Evolutionary conservation across 2,329 filamentous ascomycete genomes (phyloP).

Genomic region (Ophiobolus disseminans): DNA sequence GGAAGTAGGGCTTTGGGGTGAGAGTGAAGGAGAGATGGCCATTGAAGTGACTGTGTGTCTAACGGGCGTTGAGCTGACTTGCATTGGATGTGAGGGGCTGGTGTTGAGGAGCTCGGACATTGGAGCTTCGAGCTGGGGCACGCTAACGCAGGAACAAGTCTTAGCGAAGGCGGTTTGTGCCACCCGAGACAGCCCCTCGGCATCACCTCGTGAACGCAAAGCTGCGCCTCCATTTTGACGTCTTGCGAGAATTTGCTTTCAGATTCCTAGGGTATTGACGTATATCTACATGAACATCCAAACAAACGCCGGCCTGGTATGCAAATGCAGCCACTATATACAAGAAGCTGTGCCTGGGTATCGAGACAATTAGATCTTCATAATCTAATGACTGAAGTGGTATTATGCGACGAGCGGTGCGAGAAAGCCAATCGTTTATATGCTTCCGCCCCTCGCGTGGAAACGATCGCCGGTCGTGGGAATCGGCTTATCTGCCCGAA

Average conservation of each 20-base stretch:
- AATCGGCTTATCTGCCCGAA: slow-evolving; percentile 61
- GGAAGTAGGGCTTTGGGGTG: not conserved
- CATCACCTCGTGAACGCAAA: not conserved
- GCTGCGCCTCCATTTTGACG: not conserved
- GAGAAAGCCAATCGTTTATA: slow-evolving; percentile 18
- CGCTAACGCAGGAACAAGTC: not conserved
- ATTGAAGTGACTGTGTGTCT: not conserved
- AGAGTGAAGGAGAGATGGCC: not conserved
- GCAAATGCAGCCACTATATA: too few relatives aligned
- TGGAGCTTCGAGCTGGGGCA: not conserved
- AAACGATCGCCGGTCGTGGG: slow-evolving; percentile 61
- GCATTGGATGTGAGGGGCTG: not conserved
- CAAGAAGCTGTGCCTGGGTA: too few relatives aligned
- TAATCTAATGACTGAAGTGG: too few relatives aligned
- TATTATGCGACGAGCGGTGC: not conserved
- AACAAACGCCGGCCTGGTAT: not conserved
- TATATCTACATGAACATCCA: not conserved
- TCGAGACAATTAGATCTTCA: too few relatives aligned
- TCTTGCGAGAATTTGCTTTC: not conserved
- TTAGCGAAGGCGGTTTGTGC: not conserved
- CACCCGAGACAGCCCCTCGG: not conserved
- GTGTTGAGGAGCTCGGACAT: not conserved
- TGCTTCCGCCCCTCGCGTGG: slow-evolving; percentile 43
- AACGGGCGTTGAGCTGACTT: not conserved
- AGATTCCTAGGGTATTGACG: too few relatives aligned